Evolutionary conservation across 2,329 filamentous ascomycete genomes (phyloP), one percentile per base, ranked within the genome.

Genomic region (Grosmannia penicillata): DNA sequence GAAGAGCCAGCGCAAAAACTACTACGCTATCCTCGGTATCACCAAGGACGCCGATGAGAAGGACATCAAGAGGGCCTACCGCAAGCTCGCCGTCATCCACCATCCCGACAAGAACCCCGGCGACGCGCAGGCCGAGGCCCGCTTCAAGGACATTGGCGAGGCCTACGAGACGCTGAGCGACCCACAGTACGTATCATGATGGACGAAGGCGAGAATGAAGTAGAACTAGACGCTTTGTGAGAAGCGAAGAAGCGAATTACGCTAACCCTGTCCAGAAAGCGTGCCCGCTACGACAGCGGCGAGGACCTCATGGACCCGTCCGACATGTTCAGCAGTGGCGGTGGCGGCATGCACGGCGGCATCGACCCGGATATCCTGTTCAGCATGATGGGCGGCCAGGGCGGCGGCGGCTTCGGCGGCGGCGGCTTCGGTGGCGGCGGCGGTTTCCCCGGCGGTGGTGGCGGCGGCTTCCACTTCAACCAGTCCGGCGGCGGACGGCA

Each of bases 41-140:
- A 67, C 81, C 41, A 96, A 95, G 68, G 81, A 87, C 45, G 86
- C 86, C 27, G 73, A 72, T 29, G 85, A 93, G 18, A 68, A 68
- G 41, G 76, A 91, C 39, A 91, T 98, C 66, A 98, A 96, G 71
- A 89, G 87, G 65, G 91, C 89, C 2, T 98, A 98, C 66, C 78
- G 89, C 48, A 94, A 91, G 61, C 71, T 94, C 54, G 91, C 91
- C 40, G 89, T 98, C 49, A 69, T 87, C 47, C 82, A 94, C 56
- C 91, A 98, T 58, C 91, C 91, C 3, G 91, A 98, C 65, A 98
- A 98, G 75, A 98, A 96, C 62, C 84, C 81, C 1, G 83, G 81
- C 45, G 83, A 95, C 51, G 72, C 77, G 42, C 69, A 75, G 37
- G 91, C 91, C 45, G 89, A 86, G 52, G 81, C 84, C 50, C 78